phyloP scores from a whole-genome alignment of 2,329 filamentous ascomycete species.

The Ceratocystis cubensis region DNA sequence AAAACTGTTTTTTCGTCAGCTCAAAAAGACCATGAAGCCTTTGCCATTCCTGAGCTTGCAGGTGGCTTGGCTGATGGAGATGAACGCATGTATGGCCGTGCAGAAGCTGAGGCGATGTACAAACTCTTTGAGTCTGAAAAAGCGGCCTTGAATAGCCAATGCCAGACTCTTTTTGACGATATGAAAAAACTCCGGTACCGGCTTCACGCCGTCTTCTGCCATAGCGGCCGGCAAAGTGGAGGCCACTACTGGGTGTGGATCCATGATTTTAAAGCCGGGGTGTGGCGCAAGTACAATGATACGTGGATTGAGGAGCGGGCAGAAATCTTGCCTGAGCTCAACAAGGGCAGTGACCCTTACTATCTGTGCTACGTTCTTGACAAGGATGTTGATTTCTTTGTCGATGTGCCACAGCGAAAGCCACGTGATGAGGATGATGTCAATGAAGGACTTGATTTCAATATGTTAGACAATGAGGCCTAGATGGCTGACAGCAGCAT shows the following conservation, averaged over 20 bases:
- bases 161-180: constrained; percentile 46
- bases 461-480: constrained; percentile 13
- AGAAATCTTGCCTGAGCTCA: constrained; percentile 57
- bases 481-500: constrained; percentile 11
- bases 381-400: constrained; percentile 43
- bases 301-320: constrained; percentile 55
- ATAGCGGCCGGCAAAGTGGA: constrained; percentile 57
- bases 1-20: not conserved
- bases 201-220: constrained; percentile 86
- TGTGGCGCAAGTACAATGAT: constrained; percentile 95
- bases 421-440: constrained; percentile 17
- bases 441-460: constrained; percentile 10
- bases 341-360: constrained; percentile 62
- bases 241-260: constrained; percentile 98
- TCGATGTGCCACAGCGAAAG: constrained; percentile 35
- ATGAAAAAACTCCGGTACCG: constrained; percentile 59
- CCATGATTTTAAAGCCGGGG: constrained; percentile 60
- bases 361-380: constrained; percentile 74
- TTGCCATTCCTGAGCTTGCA: not conserved
- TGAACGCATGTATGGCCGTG: not conserved
- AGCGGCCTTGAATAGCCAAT: constrained; percentile 24
- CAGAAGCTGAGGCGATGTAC: constrained; percentile 9
- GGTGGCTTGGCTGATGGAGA: not conserved
- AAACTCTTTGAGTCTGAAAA: constrained; percentile 31
- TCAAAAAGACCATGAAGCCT: constrained; percentile 5